These are phyloP conservation scores for Myrica gale DNA, from an alignment of 306 rosid species.

Conservation along the genomic window DNA sequence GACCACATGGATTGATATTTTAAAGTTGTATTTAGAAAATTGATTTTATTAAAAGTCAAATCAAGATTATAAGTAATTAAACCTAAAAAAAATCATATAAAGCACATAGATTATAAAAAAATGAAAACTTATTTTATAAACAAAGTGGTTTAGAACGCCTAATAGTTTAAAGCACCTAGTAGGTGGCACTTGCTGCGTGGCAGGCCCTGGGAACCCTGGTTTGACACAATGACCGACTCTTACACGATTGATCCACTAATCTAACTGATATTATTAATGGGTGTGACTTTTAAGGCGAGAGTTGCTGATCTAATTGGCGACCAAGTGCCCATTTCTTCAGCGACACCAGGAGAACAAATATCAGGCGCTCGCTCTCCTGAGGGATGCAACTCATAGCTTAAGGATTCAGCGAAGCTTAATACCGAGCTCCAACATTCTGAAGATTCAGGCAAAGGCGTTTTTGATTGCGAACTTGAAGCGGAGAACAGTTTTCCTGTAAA, in stretches of 20 bases:
- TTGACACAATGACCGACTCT: not conserved
- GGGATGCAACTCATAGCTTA: slow-evolving; percentile 35
- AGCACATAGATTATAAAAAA: no score
- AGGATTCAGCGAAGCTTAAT: slow-evolving; percentile 36
- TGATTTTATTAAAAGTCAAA: no score
- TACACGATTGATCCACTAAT: not conserved
- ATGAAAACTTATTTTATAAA: no score
- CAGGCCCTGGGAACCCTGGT: slow-evolving; percentile 1
- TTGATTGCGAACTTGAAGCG: slow-evolving; percentile 37
- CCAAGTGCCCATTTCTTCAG: slow-evolving; percentile 25
- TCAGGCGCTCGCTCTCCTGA: slow-evolving; percentile 39
- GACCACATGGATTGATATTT: no score
- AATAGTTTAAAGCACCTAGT: not conserved
- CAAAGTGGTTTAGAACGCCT: no score
- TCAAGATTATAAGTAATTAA: no score
- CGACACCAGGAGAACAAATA: slow-evolving; percentile 34
- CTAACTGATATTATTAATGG: not conserved
- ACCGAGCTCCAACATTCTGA: slow-evolving; percentile 37
- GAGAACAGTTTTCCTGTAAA: slow-evolving; percentile 34
- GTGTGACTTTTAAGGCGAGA: slow-evolving; percentile 56
- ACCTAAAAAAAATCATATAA: no score
- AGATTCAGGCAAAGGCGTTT: slow-evolving; percentile 56
- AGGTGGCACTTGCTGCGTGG: not conserved
- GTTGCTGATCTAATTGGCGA: slow-evolving; percentile 50
- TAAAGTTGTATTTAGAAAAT: no score